phyloP scores from a whole-genome alignment of 2,329 filamentous ascomycete species.

The Cercospora citrullina region DNA sequence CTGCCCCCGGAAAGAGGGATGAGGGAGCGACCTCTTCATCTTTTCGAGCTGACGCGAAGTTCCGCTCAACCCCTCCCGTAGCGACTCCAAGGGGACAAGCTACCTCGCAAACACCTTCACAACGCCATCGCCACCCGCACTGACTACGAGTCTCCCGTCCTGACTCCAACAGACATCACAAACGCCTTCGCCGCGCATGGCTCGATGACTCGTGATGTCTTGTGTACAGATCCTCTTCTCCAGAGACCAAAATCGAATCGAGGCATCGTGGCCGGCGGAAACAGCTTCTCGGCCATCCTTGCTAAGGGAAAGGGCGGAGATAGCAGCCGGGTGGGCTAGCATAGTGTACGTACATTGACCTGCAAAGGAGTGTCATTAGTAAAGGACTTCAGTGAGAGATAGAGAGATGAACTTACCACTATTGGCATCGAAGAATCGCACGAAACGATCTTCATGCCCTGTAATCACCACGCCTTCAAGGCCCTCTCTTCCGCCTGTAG shows the following conservation, averaged over 20 bases:
- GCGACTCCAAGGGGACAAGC: neutral
- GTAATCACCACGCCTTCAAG: constrained; percentile 94
- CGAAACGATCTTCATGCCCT: constrained; percentile 93
- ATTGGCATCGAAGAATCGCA: constrained; percentile 97
- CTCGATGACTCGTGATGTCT: constrained; percentile 86
- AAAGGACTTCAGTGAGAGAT: neutral
- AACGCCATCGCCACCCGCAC: constrained; percentile 89
- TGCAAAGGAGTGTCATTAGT: constrained; percentile 44
- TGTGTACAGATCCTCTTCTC: constrained; percentile 95
- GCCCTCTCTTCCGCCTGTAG: constrained; percentile 72
- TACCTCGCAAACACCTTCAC: constrained; percentile 78
- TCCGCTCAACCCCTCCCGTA: too few relatives aligned
- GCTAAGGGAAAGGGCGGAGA: constrained; percentile 86
- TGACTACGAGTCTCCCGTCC: constrained; percentile 91
- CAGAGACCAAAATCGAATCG: constrained; percentile 92
- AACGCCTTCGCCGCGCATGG: constrained; percentile 95
- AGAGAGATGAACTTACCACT: constrained; percentile 70
- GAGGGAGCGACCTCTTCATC: neutral
- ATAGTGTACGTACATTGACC: constrained; percentile 99
- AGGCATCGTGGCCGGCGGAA: constrained; percentile 92
- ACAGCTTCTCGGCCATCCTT: constrained; percentile 93
- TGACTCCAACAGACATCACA: constrained; percentile 94
- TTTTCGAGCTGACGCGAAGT: neutral
- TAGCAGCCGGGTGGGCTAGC: constrained; percentile 91
- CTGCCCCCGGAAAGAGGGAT: neutral